Percentiles rank a stretch among this genome's conserved stretches.
Conservation (phyloP, 768 basidiomycete species). For the Pulveroboletus sp. region DNA sequence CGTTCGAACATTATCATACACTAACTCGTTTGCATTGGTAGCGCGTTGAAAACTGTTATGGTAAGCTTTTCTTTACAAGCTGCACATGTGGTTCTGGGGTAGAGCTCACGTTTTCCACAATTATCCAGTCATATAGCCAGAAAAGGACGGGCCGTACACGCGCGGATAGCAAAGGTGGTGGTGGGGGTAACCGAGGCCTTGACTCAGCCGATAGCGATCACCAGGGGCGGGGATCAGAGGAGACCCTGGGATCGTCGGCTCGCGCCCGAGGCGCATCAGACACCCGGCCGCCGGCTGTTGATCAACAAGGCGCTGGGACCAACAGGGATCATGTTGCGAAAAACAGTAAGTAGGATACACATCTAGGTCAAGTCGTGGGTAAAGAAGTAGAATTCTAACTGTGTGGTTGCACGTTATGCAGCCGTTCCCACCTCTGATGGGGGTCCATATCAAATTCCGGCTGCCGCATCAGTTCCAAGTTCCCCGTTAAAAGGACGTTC, state of each 20-base stretch:
- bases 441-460: slow-evolving; percentile 12
- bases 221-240: slow-evolving; percentile 32
- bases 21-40: slow-evolving; percentile 25
- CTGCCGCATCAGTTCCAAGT: slow-evolving; percentile 4
- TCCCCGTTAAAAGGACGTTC: slow-evolving; percentile 13
- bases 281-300: slow-evolving; percentile 36
- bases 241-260: slow-evolving; percentile 29
- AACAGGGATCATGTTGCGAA: slow-evolving; percentile 19
- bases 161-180: slow-evolving; percentile 44
- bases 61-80: slow-evolving; percentile 35
- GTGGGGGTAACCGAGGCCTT: slow-evolving; percentile 33
- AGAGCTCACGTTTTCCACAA: slow-evolving; percentile 10
- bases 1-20: slow-evolving; percentile 11
- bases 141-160: slow-evolving; percentile 56
- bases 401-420: slow-evolving; percentile 15
- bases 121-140: slow-evolving; percentile 68
- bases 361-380: slow-evolving; percentile 16
- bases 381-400: slow-evolving; percentile 24
- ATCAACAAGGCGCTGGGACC: slow-evolving; percentile 23
- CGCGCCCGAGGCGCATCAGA: slow-evolving; percentile 70
- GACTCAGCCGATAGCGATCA: slow-evolving; percentile 36
- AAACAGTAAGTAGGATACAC: slow-evolving; percentile 27
- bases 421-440: slow-evolving; percentile 19
- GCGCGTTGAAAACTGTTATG: slow-evolving; percentile 82
- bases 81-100: background rate